Percentiles rank a stretch among this genome's conserved stretches.
These are phyloP conservation scores for Erodium texanum DNA, from an alignment of 441 rosid species.

Conservation along the genomic window DNA sequence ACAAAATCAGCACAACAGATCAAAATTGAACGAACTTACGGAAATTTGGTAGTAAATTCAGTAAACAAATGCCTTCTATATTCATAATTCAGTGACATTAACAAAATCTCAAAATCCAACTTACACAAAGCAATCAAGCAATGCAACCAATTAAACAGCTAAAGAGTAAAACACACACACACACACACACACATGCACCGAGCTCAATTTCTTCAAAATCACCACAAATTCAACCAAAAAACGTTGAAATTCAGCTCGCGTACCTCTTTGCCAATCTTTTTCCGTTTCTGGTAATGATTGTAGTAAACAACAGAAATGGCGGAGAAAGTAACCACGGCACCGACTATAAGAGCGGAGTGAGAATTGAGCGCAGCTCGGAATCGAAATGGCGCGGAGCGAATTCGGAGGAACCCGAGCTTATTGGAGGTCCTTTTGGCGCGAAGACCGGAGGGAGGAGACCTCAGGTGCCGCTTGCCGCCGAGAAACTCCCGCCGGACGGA, in stretches of 20 bases:
- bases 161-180: not conserved
- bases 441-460: slow-evolving; percentile 37
- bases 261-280: slow-evolving; percentile 24
- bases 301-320: slow-evolving; percentile 55
- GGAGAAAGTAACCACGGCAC: slow-evolving; percentile 34
- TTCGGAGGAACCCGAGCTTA: slow-evolving; percentile 17
- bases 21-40: not conserved
- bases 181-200: not conserved
- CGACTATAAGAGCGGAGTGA: slow-evolving; percentile 36
- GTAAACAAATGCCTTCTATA: not conserved
- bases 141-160: not conserved
- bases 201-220: not conserved
- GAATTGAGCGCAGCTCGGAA: slow-evolving; percentile 45
- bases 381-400: slow-evolving; percentile 29
- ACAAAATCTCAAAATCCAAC: not conserved
- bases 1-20: not conserved
- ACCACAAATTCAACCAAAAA: not conserved
- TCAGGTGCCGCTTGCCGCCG: slow-evolving; percentile 36
- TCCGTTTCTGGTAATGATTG: slow-evolving; percentile 19
- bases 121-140: not conserved
- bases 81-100: not conserved
- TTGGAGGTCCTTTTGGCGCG: slow-evolving; percentile 24
- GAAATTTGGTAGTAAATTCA: not conserved
- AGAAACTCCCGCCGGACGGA: slow-evolving; percentile 38
- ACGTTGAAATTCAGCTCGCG: slow-evolving; percentile 14